These are phyloP conservation scores for Pyrenula massariospora DNA, from an alignment of 495 filamentous ascomycete species.

Conservation along the genomic window DNA sequence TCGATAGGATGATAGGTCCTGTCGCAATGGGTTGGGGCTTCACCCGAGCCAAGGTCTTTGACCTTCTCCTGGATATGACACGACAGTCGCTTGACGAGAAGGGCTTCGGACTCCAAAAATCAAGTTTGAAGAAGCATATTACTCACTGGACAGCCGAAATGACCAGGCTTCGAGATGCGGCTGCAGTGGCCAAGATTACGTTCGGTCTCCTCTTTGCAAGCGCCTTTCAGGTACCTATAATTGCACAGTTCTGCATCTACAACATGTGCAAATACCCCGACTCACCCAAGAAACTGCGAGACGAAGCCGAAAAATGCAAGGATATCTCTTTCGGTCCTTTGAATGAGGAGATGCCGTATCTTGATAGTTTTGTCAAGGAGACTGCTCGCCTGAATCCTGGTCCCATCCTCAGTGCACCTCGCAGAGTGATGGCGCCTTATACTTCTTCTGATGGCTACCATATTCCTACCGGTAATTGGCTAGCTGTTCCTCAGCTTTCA, in stretches of 20 bases:
- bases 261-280: conserved; percentile 8
- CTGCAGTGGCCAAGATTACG: conserved; percentile 6
- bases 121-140: conserved; percentile 1
- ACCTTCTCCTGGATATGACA: background rate
- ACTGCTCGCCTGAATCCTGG: conserved; percentile 8
- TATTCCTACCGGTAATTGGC: conserved; percentile 7
- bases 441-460: conserved; percentile 4
- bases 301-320: conserved; percentile 4
- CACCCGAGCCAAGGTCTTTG: background rate
- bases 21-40: conserved; percentile 5
- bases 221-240: conserved; percentile 9
- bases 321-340: background rate
- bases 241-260: conserved; percentile 9
- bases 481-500: conserved; percentile 5
- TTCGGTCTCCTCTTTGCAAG: conserved; percentile 8
- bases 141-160: conserved; percentile 8
- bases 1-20: no score
- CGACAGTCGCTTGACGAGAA: background rate
- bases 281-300: conserved; percentile 2
- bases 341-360: conserved; percentile 10
- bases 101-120: background rate
- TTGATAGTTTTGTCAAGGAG: conserved; percentile 14
- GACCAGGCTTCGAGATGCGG: conserved; percentile 4
- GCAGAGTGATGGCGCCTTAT: conserved; percentile 5
- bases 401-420: conserved; percentile 3